Base-by-base conservation (phyloP, 805 yeast species). In the Suhomyces sp. region DNA sequence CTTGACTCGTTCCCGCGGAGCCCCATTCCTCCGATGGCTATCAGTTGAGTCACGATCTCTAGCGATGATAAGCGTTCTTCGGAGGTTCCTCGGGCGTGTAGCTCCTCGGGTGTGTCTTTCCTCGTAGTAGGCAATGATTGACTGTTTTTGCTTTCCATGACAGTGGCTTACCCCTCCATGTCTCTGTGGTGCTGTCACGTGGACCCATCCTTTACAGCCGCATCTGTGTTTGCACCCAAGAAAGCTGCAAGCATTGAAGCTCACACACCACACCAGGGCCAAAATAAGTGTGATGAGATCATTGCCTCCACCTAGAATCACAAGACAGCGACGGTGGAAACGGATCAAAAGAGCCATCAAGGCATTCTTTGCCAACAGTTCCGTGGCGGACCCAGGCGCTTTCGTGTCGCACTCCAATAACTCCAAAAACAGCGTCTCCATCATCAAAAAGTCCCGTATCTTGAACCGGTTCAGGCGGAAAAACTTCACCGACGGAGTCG, bases 281-380 rank as follows among this genome's bases (percentile, higher is more conserved):
- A n/a, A n/a, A n/a, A n/a, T n/a, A n/a, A n/a, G n/a, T n/a, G n/a
- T 19, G 10, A 54, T 54, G 57, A 44, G 57, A 27, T 56, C 55
- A 9, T 54, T 70, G 10, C 75, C 75, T 21, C 72, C 72, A 3
- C 75, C 75, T 9, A 52, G 74, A 45, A 56, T 67, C 15, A 69
- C 75, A 4, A 55, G 68, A 21, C 60, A 62, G 33, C 47, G 75
- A 53, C 56, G 66, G 43, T 69, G 72, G 72, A 59, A 58, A 48
- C 47, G 74, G 45, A 53, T 69, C 46, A 65, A 64, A 50, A 49
- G 71, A 19, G 67, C 72, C 1, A 27, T 69, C 9, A 53, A 52
- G 37, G 67, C 51, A 22, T 68, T 66, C 46, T 62, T 66, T 59
- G 60, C 50, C 37, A 68, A 60, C 29, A 74, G 69, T 22, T 56